These are phyloP conservation scores for Trichoderma erinaceum DNA, from an alignment of 495 filamentous ascomycete genomes.

Conservation along the genomic window DNA sequence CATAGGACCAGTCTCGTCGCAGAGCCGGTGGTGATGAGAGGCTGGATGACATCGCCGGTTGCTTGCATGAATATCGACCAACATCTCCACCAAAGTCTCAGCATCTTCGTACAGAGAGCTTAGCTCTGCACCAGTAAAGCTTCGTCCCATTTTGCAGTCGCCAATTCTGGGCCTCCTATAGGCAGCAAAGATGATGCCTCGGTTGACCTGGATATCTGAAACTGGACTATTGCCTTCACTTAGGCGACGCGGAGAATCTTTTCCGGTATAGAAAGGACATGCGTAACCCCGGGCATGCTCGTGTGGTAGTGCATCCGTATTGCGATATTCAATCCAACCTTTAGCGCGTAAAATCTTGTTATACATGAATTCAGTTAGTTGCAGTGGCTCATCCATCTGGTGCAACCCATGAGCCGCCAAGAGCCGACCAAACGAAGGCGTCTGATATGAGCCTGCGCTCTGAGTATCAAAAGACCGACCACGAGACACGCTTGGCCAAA, in stretches of 20 bases:
- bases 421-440: slow-evolving; percentile 30
- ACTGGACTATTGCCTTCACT: background rate
- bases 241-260: slow-evolving; percentile 19
- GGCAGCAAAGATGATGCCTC: slow-evolving; percentile 39
- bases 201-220: slow-evolving; percentile 19
- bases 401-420: slow-evolving; percentile 36
- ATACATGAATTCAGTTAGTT: slow-evolving; percentile 32
- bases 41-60: background rate
- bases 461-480: background rate
- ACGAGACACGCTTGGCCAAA: slow-evolving; percentile 30
- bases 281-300: slow-evolving; percentile 36
- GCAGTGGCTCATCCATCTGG: slow-evolving; percentile 33
- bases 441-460: background rate
- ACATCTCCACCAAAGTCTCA: slow-evolving; percentile 31
- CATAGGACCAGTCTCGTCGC: slow-evolving; percentile 16
- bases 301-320: slow-evolving; percentile 23
- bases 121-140: slow-evolving; percentile 23
- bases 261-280: slow-evolving; percentile 34
- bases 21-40: background rate
- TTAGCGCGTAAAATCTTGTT: slow-evolving; percentile 30
- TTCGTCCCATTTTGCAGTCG: background rate
- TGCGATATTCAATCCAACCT: slow-evolving; percentile 38
- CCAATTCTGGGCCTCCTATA: slow-evolving; percentile 26
- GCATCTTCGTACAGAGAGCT: slow-evolving; percentile 27
- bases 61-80: slow-evolving; percentile 26